These are phyloP conservation scores for Epichloe festucae DNA, from an alignment of 2,329 filamentous ascomycete species.

Conservation along the genomic window DNA sequence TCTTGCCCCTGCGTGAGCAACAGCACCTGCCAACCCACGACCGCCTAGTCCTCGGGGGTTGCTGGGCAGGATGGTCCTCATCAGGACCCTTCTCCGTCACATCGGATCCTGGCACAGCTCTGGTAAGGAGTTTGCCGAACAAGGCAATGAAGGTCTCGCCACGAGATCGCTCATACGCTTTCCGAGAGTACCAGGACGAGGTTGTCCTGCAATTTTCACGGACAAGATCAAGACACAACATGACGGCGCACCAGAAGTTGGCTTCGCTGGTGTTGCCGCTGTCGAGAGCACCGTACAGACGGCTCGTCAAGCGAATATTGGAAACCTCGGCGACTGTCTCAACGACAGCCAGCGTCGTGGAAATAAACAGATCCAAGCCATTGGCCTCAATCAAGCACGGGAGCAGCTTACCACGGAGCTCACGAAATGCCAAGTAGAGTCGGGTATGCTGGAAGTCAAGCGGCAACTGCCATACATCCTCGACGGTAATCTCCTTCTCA, in stretches of 20 bases:
- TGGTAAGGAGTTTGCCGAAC: constrained; percentile 25
- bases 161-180: constrained; percentile 70
- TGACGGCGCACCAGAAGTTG: constrained; percentile 24
- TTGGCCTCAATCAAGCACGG: constrained; percentile 61
- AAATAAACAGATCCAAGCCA: constrained; percentile 61
- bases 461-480: constrained; percentile 70
- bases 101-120: constrained; percentile 26
- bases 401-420: constrained; percentile 60
- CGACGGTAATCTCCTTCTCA: constrained; percentile 54
- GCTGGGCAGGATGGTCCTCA: constrained; percentile 5
- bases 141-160: constrained; percentile 46
- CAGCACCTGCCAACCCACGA: constrained; percentile 12
- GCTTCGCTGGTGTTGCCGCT: constrained; percentile 16
- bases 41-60: constrained; percentile 2
- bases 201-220: constrained; percentile 24
- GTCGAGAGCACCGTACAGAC: constrained; percentile 23
- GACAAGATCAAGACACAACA: constrained; percentile 19
- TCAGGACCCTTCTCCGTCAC: constrained; percentile 21
- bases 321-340: constrained; percentile 25
- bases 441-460: constrained; percentile 71
- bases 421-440: constrained; percentile 62
- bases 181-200: constrained; percentile 65
- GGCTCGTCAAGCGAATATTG: constrained; percentile 25
- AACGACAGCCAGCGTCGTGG: constrained; percentile 49
- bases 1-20: constrained; percentile 9